Percentiles rank a stretch among this genome's conserved stretches.
phyloP scores from a whole-genome alignment of 2,329 filamentous ascomycete genomes.

The Sclerotinia minor region DNA sequence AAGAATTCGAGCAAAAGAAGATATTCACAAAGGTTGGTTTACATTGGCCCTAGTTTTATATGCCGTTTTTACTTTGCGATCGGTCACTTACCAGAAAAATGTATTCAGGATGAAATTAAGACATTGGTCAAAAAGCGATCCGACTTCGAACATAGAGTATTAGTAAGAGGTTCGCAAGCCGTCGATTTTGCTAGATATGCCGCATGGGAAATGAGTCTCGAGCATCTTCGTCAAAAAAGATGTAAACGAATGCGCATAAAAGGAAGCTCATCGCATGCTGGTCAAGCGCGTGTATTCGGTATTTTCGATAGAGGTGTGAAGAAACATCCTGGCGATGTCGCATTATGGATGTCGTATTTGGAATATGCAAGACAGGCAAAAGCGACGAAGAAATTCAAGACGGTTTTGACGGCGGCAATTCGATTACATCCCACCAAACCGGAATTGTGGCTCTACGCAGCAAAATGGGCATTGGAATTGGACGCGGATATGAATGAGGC shows the following conservation, averaged over 20 bases:
- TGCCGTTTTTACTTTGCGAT: background rate
- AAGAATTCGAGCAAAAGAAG: constrained; percentile 87
- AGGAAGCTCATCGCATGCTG: constrained; percentile 62
- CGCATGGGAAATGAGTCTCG: constrained; percentile 67
- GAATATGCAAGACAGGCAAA: constrained; percentile 72
- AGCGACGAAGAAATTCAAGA: constrained; percentile 65
- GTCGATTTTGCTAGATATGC: constrained; percentile 84
- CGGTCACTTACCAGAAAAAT: background rate
- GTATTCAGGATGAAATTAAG: constrained; percentile 75
- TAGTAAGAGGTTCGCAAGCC: constrained; percentile 74
- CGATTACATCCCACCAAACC: constrained; percentile 82
- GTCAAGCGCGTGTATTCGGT: constrained; percentile 81
- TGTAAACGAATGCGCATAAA: constrained; percentile 79
- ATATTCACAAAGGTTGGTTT: constrained; percentile 73
- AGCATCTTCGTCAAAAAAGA: constrained; percentile 77
- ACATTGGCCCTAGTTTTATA: constrained; percentile 23
- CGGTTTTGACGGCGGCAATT: constrained; percentile 66
- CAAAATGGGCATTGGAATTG: constrained; percentile 72
- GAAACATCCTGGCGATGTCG: constrained; percentile 78
- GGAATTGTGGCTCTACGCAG: constrained; percentile 81
- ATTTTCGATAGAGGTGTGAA: constrained; percentile 84
- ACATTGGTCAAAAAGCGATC: constrained; percentile 87
- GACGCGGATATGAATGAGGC: constrained; percentile 87
- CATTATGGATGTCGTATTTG: constrained; percentile 88
- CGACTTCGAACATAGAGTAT: constrained; percentile 88